Evolutionary conservation across 2,329 filamentous ascomycete genomes (phyloP).

Genomic region (Sporothrix luriei): DNA sequence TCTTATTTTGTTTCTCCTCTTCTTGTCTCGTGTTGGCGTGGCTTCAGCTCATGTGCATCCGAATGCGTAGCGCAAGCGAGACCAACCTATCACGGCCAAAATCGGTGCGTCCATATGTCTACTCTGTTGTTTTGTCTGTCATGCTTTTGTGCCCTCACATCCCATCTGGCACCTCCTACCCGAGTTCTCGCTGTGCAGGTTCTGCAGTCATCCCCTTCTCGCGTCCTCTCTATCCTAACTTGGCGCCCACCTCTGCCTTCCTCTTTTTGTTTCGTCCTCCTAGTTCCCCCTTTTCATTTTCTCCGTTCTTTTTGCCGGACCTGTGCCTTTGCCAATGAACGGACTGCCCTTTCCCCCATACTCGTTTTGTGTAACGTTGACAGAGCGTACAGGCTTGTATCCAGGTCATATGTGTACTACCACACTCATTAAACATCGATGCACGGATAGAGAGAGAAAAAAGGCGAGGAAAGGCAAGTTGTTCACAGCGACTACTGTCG

Average conservation of each 20-base stretch:
- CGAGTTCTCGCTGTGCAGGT: slow-evolving; percentile 7
- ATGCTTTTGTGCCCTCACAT: too few relatives aligned
- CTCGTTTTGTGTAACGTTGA: not conserved
- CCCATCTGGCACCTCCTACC: not conserved
- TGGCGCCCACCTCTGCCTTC: not conserved
- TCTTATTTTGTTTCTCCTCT: slow-evolving; percentile 3
- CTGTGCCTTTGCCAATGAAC: not conserved
- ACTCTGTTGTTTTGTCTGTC: not conserved
- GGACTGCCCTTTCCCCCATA: not conserved
- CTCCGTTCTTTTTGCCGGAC: not conserved
- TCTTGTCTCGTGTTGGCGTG: slow-evolving; percentile 5
- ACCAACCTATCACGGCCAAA: slow-evolving; percentile 14
- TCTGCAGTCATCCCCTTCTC: not conserved
- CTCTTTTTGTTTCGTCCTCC: not conserved
- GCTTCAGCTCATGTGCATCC: not conserved
- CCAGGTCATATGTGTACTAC: not conserved
- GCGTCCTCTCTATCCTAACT: not conserved
- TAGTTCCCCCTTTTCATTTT: not conserved
- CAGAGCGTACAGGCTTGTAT: not conserved
- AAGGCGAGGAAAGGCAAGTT: not conserved
- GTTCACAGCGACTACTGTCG: not conserved
- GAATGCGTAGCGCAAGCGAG: not conserved
- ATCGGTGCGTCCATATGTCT: slow-evolving; percentile 16
- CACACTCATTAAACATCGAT: not conserved
- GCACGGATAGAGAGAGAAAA: not conserved